Evolutionary conservation across 2,329 filamentous ascomycete genomes (phyloP).

Genomic region (Colletotrichum echinochloae): DNA sequence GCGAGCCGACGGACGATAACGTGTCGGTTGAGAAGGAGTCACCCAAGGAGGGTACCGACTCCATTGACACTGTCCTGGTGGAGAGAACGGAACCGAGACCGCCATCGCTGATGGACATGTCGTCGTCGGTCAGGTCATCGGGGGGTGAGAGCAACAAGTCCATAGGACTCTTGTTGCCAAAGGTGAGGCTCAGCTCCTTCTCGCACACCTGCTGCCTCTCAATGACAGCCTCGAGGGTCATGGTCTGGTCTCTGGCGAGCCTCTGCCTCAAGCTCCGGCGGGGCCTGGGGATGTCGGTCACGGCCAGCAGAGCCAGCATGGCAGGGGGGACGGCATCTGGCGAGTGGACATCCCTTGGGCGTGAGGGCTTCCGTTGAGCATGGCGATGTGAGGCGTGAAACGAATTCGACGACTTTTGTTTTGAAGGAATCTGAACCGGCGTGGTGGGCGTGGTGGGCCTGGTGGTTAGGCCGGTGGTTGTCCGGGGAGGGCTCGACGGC

Average conservation of each 20-base stretch:
- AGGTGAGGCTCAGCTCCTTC: constrained; percentile 68
- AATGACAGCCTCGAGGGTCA: constrained; percentile 69
- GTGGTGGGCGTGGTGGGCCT: constrained; percentile 53
- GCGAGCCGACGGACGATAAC: constrained; percentile 63
- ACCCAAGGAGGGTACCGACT: constrained; percentile 71
- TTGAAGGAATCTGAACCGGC: constrained; percentile 67
- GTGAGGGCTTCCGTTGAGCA: constrained; percentile 51
- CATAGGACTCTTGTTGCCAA: constrained; percentile 66
- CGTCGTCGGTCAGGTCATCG: constrained; percentile 66
- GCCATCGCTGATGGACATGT: constrained; percentile 61
- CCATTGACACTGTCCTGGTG: constrained; percentile 67
- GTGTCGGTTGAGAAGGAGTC: constrained; percentile 65
- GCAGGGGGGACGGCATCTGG: constrained; percentile 69
- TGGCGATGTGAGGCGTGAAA: constrained; percentile 54
- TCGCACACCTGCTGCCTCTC: constrained; percentile 66
- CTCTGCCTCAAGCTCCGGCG: constrained; percentile 51
- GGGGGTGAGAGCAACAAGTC: constrained; percentile 71
- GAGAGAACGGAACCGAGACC: constrained; percentile 65
- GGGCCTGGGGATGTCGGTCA: constrained; percentile 69
- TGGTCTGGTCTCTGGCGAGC: constrained; percentile 44
- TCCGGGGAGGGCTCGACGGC: constrained; percentile 41
- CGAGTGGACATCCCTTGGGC: constrained; percentile 58
- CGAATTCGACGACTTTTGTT: constrained; percentile 53
- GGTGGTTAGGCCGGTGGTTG: constrained; percentile 41
- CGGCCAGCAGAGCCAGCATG: constrained; percentile 70